phyloP scores from a whole-genome alignment of 1,284 basidiomycete species.

The Takashimella koratensis region DNA sequence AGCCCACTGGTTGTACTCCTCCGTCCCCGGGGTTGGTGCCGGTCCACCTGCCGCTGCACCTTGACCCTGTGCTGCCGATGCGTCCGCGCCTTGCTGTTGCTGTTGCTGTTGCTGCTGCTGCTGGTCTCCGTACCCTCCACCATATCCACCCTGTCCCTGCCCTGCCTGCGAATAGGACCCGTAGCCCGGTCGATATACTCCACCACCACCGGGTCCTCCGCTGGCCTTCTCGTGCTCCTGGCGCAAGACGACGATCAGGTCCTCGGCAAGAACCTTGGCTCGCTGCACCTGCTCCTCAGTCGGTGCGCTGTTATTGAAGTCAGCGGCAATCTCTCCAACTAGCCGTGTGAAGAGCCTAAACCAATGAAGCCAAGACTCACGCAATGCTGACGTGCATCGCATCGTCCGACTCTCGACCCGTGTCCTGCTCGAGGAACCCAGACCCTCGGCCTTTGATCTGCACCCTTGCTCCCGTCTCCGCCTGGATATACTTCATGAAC shows the following conservation, averaged over 20 bases:
- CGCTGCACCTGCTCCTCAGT: conserved; percentile 81
- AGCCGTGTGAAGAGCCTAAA: neutral
- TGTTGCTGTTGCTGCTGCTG: conserved; percentile 18
- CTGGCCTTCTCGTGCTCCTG: conserved; percentile 78
- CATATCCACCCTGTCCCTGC: conserved; percentile 69
- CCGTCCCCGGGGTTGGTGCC: conserved; percentile 35
- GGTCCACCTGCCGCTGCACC: conserved; percentile 12
- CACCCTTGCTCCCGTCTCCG: conserved; percentile 93
- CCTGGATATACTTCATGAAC: conserved; percentile 98
- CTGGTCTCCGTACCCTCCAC: conserved; percentile 33
- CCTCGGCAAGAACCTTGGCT: conserved; percentile 83
- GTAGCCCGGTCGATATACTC: conserved; percentile 32
- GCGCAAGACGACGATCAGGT: conserved; percentile 78
- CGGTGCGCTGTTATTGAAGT: conserved; percentile 56
- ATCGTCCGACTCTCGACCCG: conserved; percentile 82
- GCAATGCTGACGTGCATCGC: conserved; percentile 93
- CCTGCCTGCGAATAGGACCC: conserved; percentile 57
- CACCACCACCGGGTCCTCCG: conserved; percentile 51
- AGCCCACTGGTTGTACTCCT: conserved; percentile 49
- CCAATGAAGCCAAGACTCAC: conserved; percentile 51
- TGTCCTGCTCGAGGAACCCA: conserved; percentile 93
- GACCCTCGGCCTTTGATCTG: conserved; percentile 96
- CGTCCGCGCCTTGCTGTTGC: conserved; percentile 46
- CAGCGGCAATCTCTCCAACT: neutral
- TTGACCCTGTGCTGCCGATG: conserved; percentile 48